Base-by-base conservation (phyloP, 1,139 yeast genomes). In the Zygosaccharomyces sapae region DNA sequence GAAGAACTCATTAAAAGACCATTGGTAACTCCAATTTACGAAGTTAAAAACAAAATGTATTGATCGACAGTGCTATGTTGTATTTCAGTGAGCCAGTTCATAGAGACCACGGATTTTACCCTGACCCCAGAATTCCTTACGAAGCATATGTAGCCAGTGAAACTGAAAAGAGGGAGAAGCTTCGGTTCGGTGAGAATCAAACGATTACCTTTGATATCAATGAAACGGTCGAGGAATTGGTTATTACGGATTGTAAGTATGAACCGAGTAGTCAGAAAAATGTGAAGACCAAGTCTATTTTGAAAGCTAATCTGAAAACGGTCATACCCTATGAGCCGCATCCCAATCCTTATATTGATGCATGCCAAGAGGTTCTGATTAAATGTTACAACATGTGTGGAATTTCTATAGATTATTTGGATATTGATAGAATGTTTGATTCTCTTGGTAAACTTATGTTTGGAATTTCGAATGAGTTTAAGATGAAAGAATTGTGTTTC, bases 341-440 rank as follows among this genome's bases (percentile, higher is more conserved):
- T 18, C 18, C 40, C 4, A 30, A 37, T n/a, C 40, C 40, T 5
- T 37, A 37, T 12, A 20, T 37, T 6, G 40, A 37, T 24, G 40
- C 40, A 12, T 37, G 40, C 24, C 40, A 30, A 12, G 40, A 37
- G 16, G 12, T 37, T 8, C 10, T 37, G 40, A 30, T 30, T 19
- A 37, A 37, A 19, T 37, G 40, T 24, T 37, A 24, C 7, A 37
- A 37, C 29, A 37, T 37, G 40, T 37, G 40, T 12, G 24, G 40
- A 6, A 37, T 37, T 12, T 13, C 40, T 3, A n/a, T 37, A n/a
- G 40, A 37, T 6, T 27, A 37, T 24, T 37, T 37, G 31, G 40
- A 37, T 37, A 24, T 37, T n/a, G 29, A 22, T 25, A 30, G 24
- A 12, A 37, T 37, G 40, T 37, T 37, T 24, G 40, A 37, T 19